phyloP scores from a whole-genome alignment of 2,329 filamentous ascomycete genomes.

The Dactylellina cionopaga region DNA sequence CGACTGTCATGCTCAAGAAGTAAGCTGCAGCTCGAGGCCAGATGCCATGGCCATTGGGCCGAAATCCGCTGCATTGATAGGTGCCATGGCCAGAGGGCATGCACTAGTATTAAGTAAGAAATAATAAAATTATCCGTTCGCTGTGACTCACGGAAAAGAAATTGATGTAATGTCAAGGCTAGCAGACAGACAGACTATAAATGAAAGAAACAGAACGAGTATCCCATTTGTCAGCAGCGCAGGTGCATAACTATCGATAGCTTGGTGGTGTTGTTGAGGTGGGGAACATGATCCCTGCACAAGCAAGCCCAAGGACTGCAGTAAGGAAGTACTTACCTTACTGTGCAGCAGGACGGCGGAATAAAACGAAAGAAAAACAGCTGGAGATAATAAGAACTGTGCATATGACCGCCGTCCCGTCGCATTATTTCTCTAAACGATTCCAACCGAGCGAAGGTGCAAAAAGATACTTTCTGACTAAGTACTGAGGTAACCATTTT shows the following conservation, averaged over 20 bases:
- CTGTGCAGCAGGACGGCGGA: conserved; percentile 10
- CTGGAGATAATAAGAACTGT: too few relatives aligned
- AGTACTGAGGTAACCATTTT: conserved; percentile 40
- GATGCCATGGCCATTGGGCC: too few relatives aligned
- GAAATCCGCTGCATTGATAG: too few relatives aligned
- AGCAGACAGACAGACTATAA: conserved; percentile 3
- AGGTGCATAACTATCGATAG: conserved; percentile 26
- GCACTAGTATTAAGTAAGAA: too few relatives aligned
- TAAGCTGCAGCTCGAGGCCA: too few relatives aligned
- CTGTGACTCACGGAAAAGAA: conserved; percentile 11
- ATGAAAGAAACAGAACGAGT: not conserved
- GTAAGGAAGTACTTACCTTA: too few relatives aligned
- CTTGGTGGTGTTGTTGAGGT: conserved; percentile 5
- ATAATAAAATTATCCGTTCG: too few relatives aligned
- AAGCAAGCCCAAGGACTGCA: not conserved
- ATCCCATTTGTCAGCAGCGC: conserved; percentile 43
- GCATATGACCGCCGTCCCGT: conserved; percentile 22
- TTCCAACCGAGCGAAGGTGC: not conserved
- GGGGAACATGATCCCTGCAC: conserved; percentile 14
- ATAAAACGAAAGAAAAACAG: too few relatives aligned
- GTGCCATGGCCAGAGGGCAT: too few relatives aligned
- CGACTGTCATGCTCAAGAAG: not conserved
- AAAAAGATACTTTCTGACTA: conserved; percentile 10
- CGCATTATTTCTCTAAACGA: conserved; percentile 24
- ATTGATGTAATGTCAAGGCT: not conserved